These are phyloP conservation scores for Acacia acuminata DNA, from an alignment of 306 rosid genomes.

Conservation along the genomic window DNA sequence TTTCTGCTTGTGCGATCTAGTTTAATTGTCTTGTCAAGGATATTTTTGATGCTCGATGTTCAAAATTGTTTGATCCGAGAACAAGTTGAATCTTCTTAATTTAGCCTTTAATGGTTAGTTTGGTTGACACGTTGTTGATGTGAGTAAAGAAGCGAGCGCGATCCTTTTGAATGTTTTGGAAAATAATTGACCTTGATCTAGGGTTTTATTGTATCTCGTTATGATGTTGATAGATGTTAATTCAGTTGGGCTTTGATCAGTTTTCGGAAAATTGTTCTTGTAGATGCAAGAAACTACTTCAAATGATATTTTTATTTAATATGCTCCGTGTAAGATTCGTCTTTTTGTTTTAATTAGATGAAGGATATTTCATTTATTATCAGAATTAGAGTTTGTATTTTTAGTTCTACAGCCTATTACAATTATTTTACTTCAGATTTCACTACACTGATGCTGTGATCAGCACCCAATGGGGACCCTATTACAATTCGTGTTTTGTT, in stretches of 20 bases:
- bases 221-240: constrained; percentile 11
- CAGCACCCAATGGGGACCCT: neutral
- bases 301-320: neutral
- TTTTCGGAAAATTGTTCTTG: neutral
- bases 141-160: neutral
- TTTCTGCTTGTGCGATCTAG: neutral
- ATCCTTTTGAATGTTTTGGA: neutral
- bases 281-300: neutral
- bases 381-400: neutral
- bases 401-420: neutral
- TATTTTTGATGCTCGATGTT: neutral
- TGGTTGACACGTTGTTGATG: neutral
- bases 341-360: neutral
- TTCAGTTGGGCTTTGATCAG: constrained; percentile 21
- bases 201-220: neutral
- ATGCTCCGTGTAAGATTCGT: neutral
- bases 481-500: neutral
- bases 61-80: neutral
- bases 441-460: neutral
- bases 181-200: neutral
- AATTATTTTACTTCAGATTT: neutral
- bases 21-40: neutral
- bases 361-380: neutral
- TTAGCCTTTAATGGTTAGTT: neutral
- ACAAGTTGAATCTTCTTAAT: constrained; percentile 29